phyloP scores from a whole-genome alignment of 352 stramenopile genomes.

The Lagenidium sp. region DNA sequence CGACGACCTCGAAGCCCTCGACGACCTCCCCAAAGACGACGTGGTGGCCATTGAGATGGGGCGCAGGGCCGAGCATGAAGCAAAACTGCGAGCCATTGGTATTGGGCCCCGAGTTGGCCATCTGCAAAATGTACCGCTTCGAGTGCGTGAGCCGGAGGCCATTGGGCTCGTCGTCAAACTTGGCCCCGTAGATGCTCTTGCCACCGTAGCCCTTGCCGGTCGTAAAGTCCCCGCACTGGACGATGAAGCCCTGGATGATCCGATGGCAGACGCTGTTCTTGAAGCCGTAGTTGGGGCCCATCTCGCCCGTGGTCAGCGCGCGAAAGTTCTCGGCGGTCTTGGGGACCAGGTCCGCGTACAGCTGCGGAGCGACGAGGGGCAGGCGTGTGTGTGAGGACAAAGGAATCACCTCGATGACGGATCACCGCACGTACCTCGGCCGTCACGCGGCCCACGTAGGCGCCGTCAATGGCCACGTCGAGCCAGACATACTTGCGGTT shows the following conservation, averaged over 20 bases:
- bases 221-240: constrained; percentile 95
- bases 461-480: constrained; percentile 73
- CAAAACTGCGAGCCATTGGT: constrained; percentile 99
- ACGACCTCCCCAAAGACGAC: constrained; percentile 84
- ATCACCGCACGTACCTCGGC: constrained; percentile 40
- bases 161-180: constrained; percentile 97
- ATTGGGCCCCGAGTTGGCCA: constrained; percentile 96
- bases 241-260: constrained; percentile 98
- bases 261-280: constrained; percentile 97
- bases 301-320: constrained; percentile 93
- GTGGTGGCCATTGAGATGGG: constrained; percentile 76
- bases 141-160: constrained; percentile 68
- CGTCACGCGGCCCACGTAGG: constrained; percentile 58
- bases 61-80: constrained; percentile 87
- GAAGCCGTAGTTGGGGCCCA: constrained; percentile 90
- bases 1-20: constrained; percentile 73
- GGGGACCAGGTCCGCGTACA: constrained; percentile 94
- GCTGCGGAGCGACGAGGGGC: constrained; percentile 11
- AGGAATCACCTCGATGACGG: too few relatives aligned
- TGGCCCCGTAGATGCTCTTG: constrained; percentile 96
- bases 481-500: constrained; percentile 82
- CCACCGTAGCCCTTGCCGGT: constrained; percentile 92
- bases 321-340: constrained; percentile 99
- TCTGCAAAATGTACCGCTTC: constrained; percentile 85
- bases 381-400: not conserved